Conservation (phyloP, 768 basidiomycete species). For the Leccinum subtestaceum region DNA sequence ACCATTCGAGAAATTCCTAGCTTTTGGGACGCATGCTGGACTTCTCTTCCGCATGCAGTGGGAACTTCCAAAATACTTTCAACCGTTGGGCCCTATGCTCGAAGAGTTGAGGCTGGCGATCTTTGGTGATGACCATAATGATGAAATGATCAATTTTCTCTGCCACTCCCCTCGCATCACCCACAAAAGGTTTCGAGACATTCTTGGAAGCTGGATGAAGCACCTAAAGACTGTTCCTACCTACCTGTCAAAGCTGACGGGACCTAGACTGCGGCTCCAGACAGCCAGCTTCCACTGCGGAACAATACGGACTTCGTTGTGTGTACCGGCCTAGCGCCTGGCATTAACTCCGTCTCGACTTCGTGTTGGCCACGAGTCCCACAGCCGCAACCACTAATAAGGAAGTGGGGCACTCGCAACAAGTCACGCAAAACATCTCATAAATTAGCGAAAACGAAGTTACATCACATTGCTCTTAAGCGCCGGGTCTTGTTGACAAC, state of each 20-base stretch:
- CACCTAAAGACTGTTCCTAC: too few relatives aligned
- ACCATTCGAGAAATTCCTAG: not conserved
- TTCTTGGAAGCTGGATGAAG: not conserved
- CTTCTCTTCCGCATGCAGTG: not conserved
- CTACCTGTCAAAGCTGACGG: too few relatives aligned
- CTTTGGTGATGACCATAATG: not conserved
- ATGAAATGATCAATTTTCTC: not conserved
- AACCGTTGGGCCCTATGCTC: not conserved
- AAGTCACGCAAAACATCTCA: too few relatives aligned
- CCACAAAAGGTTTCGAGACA: not conserved
- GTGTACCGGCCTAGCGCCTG: too few relatives aligned
- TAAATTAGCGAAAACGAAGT: not conserved
- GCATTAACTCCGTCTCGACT: not conserved
- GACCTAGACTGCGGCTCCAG: too few relatives aligned
- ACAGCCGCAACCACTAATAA: too few relatives aligned
- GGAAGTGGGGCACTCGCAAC: too few relatives aligned
- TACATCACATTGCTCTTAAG: not conserved
- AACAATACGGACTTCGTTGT: not conserved
- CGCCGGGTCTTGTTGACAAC: not conserved
- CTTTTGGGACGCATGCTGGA: not conserved
- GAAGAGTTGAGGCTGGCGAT: not conserved
- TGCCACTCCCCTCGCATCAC: not conserved
- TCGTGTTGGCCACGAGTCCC: not conserved
- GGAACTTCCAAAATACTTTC: not conserved
- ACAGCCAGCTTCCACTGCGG: too few relatives aligned